Evolutionary conservation across 768 basidiomycete species (phyloP).

Genomic region (Suillus fuscotomentosus): DNA sequence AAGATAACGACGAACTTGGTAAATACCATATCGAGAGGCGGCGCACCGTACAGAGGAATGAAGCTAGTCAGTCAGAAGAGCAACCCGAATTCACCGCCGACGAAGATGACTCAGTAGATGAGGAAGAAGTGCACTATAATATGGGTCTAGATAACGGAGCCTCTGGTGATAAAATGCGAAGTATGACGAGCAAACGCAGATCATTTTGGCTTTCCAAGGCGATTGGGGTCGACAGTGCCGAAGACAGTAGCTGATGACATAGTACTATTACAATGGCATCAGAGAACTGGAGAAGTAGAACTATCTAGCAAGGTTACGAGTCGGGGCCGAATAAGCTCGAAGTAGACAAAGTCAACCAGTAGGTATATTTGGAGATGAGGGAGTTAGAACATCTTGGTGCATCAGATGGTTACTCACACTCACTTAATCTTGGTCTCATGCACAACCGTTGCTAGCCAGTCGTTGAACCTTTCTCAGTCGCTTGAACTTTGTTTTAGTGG

Average conservation of each 20-base stretch:
- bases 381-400: not conserved
- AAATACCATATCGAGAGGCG: constrained; percentile 53
- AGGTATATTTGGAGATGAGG: not conserved
- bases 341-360: not conserved
- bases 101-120: constrained; percentile 14
- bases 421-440: constrained; percentile 7
- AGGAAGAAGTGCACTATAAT: not conserved
- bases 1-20: constrained; percentile 51
- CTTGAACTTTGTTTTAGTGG: constrained; percentile 1
- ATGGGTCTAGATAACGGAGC: constrained; percentile 13
- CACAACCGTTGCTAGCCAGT: constrained; percentile 7
- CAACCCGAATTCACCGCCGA: constrained; percentile 24
- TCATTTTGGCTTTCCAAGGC: constrained; percentile 63
- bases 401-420: not conserved
- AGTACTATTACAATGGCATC: not conserved
- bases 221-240: constrained; percentile 29
- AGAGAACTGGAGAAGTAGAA: not conserved
- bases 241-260: constrained; percentile 9
- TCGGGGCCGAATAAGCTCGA: not conserved
- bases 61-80: constrained; percentile 28
- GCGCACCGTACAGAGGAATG: constrained; percentile 46
- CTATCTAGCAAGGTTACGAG: not conserved
- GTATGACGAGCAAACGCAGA: constrained; percentile 31
- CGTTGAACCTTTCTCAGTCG: constrained; percentile 8
- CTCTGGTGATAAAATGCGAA: constrained; percentile 24